phyloP scores from a whole-genome alignment of 768 basidiomycete species.

The Mycena chlorophos region DNA sequence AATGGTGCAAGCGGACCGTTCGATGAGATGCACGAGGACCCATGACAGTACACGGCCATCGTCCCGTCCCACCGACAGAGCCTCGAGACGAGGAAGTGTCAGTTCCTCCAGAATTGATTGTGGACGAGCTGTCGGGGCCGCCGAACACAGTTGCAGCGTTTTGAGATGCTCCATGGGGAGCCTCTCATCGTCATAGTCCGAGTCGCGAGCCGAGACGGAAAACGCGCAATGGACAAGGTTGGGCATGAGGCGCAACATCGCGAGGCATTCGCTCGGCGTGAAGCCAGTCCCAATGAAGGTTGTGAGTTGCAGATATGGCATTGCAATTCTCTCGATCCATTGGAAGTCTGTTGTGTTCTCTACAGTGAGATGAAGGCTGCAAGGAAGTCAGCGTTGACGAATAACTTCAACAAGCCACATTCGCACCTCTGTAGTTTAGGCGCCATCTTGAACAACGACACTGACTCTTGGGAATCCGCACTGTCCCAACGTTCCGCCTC shows the following conservation, averaged over 20 bases:
- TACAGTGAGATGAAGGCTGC: conserved; percentile 8
- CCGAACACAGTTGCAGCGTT: conserved; percentile 3
- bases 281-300: conserved; percentile 11
- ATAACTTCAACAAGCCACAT: too few relatives aligned
- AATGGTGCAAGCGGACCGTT: background rate
- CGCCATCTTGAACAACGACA: conserved; percentile 1
- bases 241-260: background rate
- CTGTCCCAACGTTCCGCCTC: background rate
- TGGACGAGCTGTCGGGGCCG: background rate
- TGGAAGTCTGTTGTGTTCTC: background rate
- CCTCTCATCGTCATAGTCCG: background rate
- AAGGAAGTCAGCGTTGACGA: too few relatives aligned
- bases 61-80: background rate
- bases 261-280: background rate
- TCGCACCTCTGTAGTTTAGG: conserved; percentile 7
- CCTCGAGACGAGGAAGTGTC: background rate
- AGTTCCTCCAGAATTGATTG: background rate
- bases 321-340: background rate
- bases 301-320: conserved; percentile 6
- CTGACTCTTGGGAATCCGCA: background rate
- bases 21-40: background rate
- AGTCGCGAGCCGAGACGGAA: background rate
- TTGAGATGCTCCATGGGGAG: background rate
- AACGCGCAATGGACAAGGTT: conserved; percentile 11
- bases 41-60: background rate